Conservation (phyloP, 192 early-diverging fungal genomes). For the Geranomyces michiganensis region DNA sequence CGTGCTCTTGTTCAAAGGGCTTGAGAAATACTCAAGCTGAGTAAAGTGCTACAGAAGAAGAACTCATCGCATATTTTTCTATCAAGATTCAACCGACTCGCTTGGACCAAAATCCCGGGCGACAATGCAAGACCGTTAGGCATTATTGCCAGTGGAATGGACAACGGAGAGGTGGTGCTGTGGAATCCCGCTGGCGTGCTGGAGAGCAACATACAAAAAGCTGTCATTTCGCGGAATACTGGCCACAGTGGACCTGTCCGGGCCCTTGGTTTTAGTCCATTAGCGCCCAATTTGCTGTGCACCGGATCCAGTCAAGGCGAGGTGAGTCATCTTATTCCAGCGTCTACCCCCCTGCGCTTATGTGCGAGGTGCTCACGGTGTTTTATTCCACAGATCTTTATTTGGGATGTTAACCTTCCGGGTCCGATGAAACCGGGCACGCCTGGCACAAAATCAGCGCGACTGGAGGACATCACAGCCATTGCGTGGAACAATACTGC, state of each 20-base stretch:
- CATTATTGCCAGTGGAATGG: constrained; percentile 90
- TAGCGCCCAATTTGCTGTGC: constrained; percentile 83
- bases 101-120: constrained; percentile 65
- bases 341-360: neutral
- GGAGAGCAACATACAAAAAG: constrained; percentile 59
- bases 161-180: constrained; percentile 87
- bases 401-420: constrained; percentile 89
- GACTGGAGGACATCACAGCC: constrained; percentile 85
- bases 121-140: constrained; percentile 59
- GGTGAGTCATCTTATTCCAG: constrained; percentile 46
- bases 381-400: constrained; percentile 64
- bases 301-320: constrained; percentile 90
- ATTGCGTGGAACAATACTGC: constrained; percentile 93
- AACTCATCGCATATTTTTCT: neutral
- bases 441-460: constrained; percentile 80
- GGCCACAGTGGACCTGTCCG: constrained; percentile 87
- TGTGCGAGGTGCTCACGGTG: no score
- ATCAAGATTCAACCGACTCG: constrained; percentile 83
- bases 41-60: no score
- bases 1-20: no score
- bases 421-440: constrained; percentile 80
- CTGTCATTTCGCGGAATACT: constrained; percentile 65
- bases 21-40: no score
- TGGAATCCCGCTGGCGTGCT: constrained; percentile 84
- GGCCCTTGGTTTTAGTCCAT: constrained; percentile 90